Base-by-base conservation (phyloP, 495 filamentous ascomycete genomes). In the Entonaema liquescens region DNA sequence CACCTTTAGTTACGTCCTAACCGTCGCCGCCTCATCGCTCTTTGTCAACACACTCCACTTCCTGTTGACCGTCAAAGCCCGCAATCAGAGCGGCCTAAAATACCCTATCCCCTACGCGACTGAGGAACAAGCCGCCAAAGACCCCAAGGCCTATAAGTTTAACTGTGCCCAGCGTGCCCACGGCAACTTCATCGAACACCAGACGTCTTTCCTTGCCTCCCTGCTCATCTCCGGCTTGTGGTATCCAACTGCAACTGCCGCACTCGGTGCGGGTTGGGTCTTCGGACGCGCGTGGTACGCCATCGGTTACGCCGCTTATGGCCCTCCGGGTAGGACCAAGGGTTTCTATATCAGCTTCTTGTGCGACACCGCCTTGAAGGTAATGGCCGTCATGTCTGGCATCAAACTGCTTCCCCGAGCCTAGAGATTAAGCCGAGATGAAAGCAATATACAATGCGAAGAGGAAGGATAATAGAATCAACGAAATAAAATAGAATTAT, bases 91-190 rank as follows among this genome's bases (percentile, higher is more conserved):
- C 73, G 83, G 86, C 42, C 76, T 93, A 56, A 79, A 79, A 15
- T 93, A 88, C 71, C 91, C 91, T 8, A 88, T 84, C 76, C 62
- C 82, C 74, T 94, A 92, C 74, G 91, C 88, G 29, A 86, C 80
- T 35, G 56, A 84, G 31, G 88, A 86, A 71, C 78, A 83, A 35
- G 83, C 88, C 74, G 86, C 86, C 35, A 89, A 89, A 72, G 88
- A 85, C 66, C 72, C 76, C 64, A 77, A 79, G 50, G 82, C 83
- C 23, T 83, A 72, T 64, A 60, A 69, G 40, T 84, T 85, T 74
- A 84, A 88, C 82, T 85, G 86, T 73, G 82, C 89, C 42, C 91
- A 93, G 78, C 87, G 91, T 59, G 88, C 91, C 5, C 91, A 94
- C 81, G 74, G 79, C 67, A 92, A 92, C 79, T 92, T 86, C 79